A percentile compares a stretch with the other conserved stretches of the same genome.
Evolutionary conservation across 2,329 filamentous ascomycete species (phyloP).

Genomic region (Plenodomus lindquistii): DNA sequence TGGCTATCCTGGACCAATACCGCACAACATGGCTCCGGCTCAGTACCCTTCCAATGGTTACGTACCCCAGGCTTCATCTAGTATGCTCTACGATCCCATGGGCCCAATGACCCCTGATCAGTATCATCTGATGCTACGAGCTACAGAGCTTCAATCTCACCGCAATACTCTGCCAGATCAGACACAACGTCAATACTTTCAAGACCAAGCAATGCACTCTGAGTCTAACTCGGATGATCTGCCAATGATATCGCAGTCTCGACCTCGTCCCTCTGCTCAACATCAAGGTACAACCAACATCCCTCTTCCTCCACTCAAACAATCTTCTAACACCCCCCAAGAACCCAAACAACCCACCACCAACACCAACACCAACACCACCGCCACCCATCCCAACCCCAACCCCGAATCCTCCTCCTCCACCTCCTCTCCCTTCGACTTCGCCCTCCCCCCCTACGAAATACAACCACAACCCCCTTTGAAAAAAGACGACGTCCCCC

Average conservation of each 20-base stretch:
- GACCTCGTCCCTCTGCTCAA: too few relatives aligned
- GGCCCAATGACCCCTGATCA: not conserved
- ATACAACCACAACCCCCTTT: constrained; percentile 11
- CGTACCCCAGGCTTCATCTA: too few relatives aligned
- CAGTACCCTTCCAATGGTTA: not conserved
- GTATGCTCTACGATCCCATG: not conserved
- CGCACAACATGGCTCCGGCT: not conserved
- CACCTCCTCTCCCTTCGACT: constrained; percentile 9
- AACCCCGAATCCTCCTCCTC: not conserved
- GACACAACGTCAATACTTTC: too few relatives aligned
- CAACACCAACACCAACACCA: constrained; percentile 4
- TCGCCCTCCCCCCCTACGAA: constrained; percentile 25
- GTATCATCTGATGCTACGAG: not conserved
- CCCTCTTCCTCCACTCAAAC: too few relatives aligned
- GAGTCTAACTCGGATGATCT: too few relatives aligned
- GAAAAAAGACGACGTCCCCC: constrained; percentile 11
- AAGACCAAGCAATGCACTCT: too few relatives aligned
- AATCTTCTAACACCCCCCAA: too few relatives aligned
- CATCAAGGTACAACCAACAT: too few relatives aligned
- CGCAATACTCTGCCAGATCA: too few relatives aligned
- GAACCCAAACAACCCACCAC: not conserved
- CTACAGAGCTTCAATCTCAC: not conserved
- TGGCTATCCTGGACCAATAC: not conserved
- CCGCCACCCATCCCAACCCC: constrained; percentile 3
- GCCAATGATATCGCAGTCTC: too few relatives aligned